Percentiles rank a stretch among this genome's conserved stretches.
phyloP scores from a whole-genome alignment of 2,329 filamentous ascomycete species.

The Monilinia polystroma region DNA sequence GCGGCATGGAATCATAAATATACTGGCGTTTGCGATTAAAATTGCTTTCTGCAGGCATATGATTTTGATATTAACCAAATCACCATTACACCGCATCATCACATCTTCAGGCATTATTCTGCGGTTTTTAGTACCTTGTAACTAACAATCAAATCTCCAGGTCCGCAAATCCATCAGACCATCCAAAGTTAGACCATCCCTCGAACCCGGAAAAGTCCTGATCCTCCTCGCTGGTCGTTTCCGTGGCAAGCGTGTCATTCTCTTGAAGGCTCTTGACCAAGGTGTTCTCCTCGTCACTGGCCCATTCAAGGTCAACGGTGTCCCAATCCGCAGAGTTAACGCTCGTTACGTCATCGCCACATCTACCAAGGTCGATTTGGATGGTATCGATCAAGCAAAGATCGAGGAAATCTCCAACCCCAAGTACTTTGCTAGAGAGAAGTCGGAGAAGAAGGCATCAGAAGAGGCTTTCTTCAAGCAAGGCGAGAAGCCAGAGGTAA shows the following conservation, averaged over 20 bases:
- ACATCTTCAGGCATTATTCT: neutral
- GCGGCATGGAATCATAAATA: slow-evolving; percentile 18
- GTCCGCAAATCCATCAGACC: slow-evolving; percentile 91
- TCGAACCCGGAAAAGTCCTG: slow-evolving; percentile 92
- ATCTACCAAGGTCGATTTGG: slow-evolving; percentile 79
- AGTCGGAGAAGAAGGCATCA: slow-evolving; percentile 89
- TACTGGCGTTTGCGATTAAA: slow-evolving; percentile 28
- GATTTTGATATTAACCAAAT: slow-evolving; percentile 3
- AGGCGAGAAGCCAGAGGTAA: slow-evolving; percentile 94
- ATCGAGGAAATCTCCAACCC: slow-evolving; percentile 68
- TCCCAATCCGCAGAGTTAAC: slow-evolving; percentile 93
- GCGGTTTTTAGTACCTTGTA: slow-evolving; percentile 3
- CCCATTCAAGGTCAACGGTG: slow-evolving; percentile 99
- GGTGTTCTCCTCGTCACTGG: slow-evolving; percentile 98
- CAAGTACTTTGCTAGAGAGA: slow-evolving; percentile 97
- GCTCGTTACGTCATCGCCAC: slow-evolving; percentile 92
- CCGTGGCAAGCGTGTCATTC: slow-evolving; percentile 99
- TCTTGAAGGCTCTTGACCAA: slow-evolving; percentile 96
- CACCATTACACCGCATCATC: slow-evolving; percentile 1
- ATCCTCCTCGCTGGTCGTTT: slow-evolving; percentile 99
- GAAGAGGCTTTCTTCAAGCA: slow-evolving; percentile 99
- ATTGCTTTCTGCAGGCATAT: slow-evolving; percentile 23
- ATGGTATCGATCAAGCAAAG: slow-evolving; percentile 87
- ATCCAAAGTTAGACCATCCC: slow-evolving; percentile 81
- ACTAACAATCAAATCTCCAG: slow-evolving; percentile 53